Evolutionary conservation across 1,139 yeast species (phyloP), one percentile per base, ranked within the genome.

Genomic region (Diutina sp.): DNA sequence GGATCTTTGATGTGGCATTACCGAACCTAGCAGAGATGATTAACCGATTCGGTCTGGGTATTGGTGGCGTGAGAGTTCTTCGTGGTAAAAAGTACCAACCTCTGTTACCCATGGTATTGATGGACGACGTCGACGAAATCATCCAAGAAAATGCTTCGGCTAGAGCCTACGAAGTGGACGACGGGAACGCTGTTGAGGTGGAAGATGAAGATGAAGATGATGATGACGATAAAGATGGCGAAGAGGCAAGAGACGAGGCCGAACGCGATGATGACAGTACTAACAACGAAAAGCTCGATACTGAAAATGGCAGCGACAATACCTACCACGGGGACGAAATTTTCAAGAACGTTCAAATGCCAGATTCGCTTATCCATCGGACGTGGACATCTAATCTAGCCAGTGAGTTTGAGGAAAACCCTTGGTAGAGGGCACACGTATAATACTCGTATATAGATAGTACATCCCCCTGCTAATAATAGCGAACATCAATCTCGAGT

Each of bases 81-180:
- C 67, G 77, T 55, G 74, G 83, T 41, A 72, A 72, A 60, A 71
- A 79, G 58, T 83, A 73, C 63, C 87, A 83, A 64, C 93, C 95
- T 2, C 71, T 80, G 28, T 68, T 87, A 56, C 88, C 90, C 0
- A 69, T 81, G 35, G 76, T 74, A 6, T 70, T 85, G 3, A 69
- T 82, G 58, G 95, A 87, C 65, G 82, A 77, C 55, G 69, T 85
- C 46, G 90, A 84, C 61, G 87, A 83, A 53, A 74, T 85, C 6
- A 61, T 74, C 55, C 63, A 70, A 9, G 69, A 63, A 54, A 75
- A 76, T 60, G 69, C 66, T 55, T 62, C 64, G 44, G 59, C 66
- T 48, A 71, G 72, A 57, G 77, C 72, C 35, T 71, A 76, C 11
- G 74, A 64, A 58, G 76, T 72, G 55, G 69, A 72, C 58, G 75